Evolutionary conservation across 23 red algal genomes (phyloP).

Genomic region (Gracilaria caudata): DNA sequence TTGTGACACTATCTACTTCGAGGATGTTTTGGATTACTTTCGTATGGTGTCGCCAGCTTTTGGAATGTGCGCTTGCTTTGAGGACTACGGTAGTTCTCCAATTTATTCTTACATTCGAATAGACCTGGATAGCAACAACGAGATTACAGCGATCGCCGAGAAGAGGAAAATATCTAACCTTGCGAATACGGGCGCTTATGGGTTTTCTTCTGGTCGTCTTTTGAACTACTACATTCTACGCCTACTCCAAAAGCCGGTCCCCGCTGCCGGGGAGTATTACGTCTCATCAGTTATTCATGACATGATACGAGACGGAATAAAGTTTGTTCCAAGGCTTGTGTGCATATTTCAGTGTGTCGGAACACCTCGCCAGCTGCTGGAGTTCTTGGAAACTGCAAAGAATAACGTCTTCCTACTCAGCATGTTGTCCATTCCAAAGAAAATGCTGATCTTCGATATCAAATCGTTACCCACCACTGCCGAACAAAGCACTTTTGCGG

Average conservation of each 20-base stretch:
- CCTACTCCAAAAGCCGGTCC: constrained; percentile 7
- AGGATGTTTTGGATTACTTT: constrained; percentile 41
- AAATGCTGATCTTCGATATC: constrained; percentile 10
- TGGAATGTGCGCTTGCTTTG: constrained; percentile 42
- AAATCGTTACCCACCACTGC: background rate
- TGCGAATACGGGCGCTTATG: constrained; percentile 64
- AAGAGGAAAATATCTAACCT: constrained; percentile 46
- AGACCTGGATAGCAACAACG: constrained; percentile 9
- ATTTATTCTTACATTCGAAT: constrained; percentile 58
- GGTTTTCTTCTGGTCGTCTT: constrained; percentile 22
- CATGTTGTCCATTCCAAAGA: constrained; percentile 29
- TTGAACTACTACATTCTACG: constrained; percentile 17
- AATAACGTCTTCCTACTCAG: constrained; percentile 14
- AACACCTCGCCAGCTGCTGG: constrained; percentile 35
- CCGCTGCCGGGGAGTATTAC: constrained; percentile 41
- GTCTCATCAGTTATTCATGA: constrained; percentile 42
- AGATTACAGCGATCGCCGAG: constrained; percentile 39
- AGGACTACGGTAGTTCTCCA: constrained; percentile 17
- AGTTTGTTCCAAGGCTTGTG: constrained; percentile 22
- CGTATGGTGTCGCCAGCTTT: constrained; percentile 14
- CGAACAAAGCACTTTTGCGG: background rate
- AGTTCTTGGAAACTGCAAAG: constrained; percentile 32
- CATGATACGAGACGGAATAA: constrained; percentile 49
- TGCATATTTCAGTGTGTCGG: constrained; percentile 54
- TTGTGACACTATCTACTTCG: constrained; percentile 65